Base-by-base conservation (phyloP, 208 protist genomes). In the Trypanosoma avium region DNA sequence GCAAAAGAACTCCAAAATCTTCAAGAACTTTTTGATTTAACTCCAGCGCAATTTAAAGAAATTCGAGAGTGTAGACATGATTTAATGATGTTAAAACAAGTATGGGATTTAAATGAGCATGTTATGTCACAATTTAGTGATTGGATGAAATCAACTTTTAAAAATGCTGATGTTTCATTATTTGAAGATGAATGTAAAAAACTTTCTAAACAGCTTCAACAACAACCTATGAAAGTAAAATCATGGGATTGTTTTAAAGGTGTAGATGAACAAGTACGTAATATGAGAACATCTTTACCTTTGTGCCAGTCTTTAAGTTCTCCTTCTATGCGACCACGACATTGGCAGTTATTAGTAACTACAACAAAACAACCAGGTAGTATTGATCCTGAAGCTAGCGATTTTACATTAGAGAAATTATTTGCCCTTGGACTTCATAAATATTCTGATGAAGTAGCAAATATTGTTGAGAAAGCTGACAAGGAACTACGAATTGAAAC, bases 401-500 rank as follows among this genome's bases (percentile, higher is more conserved):
- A 95, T 65, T 98, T 99, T 72, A 97, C 86, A 22, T 87, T 99
- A 9, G 79, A 96, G 55, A 97, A 98, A 67, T 84, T 99, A 32
- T 94, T 99, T 38, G 88, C 90, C 2, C 89, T 99, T 6, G 92
- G 97, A 22, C 92, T 99, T 48, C 95, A 99, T 79, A 98, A 97
- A 53, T 98, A 94, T 74, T 93, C 93, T 0, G 98, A 99, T 26
- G 97, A 98, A 58, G 97, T 99, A 24, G 84, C 84, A 42, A 97
- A 96, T 75, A 98, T 99, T 72, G 97, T 99, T 10, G 97, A 99
- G 73, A 97, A 95, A 65, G 97, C 98, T 1, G 89, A 94, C 13
- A 98, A 99, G 82, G 96, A 99, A 84, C 81, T 98, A 56, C 93
- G 88, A 38, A 99, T 99, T 78, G 97, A 99, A 74, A 97, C 94